Evolutionary conservation across 2,329 filamentous ascomycete species (phyloP).

Genomic region (Fusarium napiforme): DNA sequence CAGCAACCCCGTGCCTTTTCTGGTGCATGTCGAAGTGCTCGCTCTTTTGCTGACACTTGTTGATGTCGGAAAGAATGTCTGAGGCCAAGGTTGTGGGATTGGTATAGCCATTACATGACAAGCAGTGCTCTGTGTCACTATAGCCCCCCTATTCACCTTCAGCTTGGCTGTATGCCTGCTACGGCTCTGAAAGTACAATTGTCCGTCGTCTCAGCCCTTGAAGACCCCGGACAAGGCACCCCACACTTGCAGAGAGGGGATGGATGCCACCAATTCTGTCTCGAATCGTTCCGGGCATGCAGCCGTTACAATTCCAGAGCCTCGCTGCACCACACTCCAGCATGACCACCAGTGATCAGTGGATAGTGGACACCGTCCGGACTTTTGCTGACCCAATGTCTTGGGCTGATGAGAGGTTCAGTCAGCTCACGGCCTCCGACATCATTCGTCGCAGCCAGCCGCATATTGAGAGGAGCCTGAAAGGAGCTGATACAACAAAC

Average conservation of each 20-base stretch:
- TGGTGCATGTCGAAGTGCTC: conserved; percentile 15
- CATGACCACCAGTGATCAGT: conserved; percentile 7
- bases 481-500: conserved; percentile 1
- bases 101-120: not conserved
- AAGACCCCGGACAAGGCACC: conserved; percentile 29
- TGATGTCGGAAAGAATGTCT: not conserved
- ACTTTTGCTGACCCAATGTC: conserved; percentile 22
- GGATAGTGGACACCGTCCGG: conserved; percentile 7
- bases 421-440: conserved; percentile 28
- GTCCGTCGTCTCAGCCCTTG: conserved; percentile 13
- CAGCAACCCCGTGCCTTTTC: conserved; percentile 38
- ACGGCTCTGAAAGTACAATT: not conserved
- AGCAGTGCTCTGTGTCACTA: not conserved
- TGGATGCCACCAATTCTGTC: conserved; percentile 25
- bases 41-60: conserved; percentile 7
- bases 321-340: conserved; percentile 30
- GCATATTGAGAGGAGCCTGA: not conserved
- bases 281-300: conserved; percentile 31
- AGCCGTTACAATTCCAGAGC: conserved; percentile 37
- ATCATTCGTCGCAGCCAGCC: conserved; percentile 32
- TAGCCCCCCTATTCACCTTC: not conserved
- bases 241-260: conserved; percentile 25
- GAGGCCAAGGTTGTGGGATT: not conserved
- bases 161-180: not conserved
- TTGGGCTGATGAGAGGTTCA: conserved; percentile 33